Evolutionary conservation across 2,329 filamentous ascomycete genomes (phyloP), one percentile per base, ranked within the genome.

Genomic region (Fusarium decemcellulare): DNA sequence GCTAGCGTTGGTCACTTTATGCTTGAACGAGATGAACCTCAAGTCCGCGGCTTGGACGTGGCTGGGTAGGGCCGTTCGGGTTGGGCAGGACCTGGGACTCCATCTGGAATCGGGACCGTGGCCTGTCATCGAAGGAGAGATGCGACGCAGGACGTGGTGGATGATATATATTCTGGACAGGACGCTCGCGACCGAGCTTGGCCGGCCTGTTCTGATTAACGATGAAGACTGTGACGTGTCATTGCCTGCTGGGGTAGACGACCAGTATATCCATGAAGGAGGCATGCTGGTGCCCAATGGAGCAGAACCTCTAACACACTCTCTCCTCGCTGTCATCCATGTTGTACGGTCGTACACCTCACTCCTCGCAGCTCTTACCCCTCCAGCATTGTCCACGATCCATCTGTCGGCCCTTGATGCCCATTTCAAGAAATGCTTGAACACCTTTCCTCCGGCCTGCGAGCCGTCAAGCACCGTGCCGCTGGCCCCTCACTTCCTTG

Each of bases 91-190:
- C 70, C 85, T 98, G 47, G 93, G 93, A 0, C 84, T 98, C 10
- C 91, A 98, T 74, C 83, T 88, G 8, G 93, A 97, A 73, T 88
- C 89, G 2, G 91, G 91, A 0, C 86, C 90, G 1, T 94, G 91
- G 86, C 87, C 92, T 3, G 85, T 90, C 1, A 84, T 97, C 14
- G 94, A 97, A 74, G 88, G 88, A 11, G 95, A 98, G 79, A 94
- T 95, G 89, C 90, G 95, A 58, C 90, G 93, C 65, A 87, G 95
- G 59, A 89, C 96, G 3, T 99, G 95, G 95, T 99, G 96, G 94
- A 90, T 93, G 14, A 89, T 97, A 60, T 98, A 98, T 80, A 89
- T 94, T 46, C 90, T 95, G 82, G 96, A 99, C 81, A 90, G 94
- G 67, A 87, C 93, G 29, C 83, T 97, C 52, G 91, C 94, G 0